Evolutionary conservation across 768 basidiomycete species (phyloP), one percentile per base, ranked within the genome.

Genomic region (Panaeolus cyanescens): DNA sequence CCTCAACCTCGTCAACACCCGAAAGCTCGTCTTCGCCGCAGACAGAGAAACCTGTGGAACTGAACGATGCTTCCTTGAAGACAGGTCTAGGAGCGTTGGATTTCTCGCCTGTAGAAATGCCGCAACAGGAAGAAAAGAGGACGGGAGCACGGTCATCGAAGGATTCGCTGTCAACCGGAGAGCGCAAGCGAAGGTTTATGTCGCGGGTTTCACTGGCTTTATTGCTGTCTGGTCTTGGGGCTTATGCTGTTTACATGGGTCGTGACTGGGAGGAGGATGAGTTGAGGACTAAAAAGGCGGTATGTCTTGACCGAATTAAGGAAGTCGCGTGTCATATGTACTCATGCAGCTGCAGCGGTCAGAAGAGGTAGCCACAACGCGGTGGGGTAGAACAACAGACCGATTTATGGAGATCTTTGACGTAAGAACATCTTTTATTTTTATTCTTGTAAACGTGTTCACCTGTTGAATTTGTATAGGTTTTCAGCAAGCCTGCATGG

Each of bases 401-500:
- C 84, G 92, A 40, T 85, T 88, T 69, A 75, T 72, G 32, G 85
- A 88, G 37, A 69, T 90, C 68, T 91, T 92, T 60, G 89, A 88
- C 66, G 92, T 92, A 71, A 53, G 88, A 5, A 15, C n/a, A 50
- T 31, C 13, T 25, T 22, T 32, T 34, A 10, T 22, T 36, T 50
- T 13, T 4, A 3, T 15, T 6, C 22, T 25, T n/a, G 28, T 36
- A 5, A 5, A 12, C 15, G 54, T 8, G 5, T 19, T 20, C 31
- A 37, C 36, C 36, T 17, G 32, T 59, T 15, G 31, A 28, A 17
- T 62, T 22, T 32, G 53, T 56, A 9, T 67, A 97, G 93, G 89
- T 88, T 72, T 95, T 99, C 76, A 93, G 89, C 70, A 92, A 99
- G 78, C 97, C 97, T 2, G 86, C 89, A 50, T 97, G 94, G 92